phyloP scores from a whole-genome alignment of 148 eudicot species.

The Bassia scoparia region DNA sequence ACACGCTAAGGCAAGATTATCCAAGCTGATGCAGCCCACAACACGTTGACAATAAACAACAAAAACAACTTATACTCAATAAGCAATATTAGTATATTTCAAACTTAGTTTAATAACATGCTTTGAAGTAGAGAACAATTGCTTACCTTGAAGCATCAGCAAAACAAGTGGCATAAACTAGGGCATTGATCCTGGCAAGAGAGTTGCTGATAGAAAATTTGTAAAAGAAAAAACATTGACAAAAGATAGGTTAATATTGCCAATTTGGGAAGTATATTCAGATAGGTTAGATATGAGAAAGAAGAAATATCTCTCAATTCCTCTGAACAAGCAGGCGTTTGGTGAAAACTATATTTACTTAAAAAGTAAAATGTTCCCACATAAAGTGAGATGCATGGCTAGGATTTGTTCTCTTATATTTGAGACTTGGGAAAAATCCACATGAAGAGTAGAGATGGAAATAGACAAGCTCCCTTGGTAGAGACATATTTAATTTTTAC shows the following conservation, averaged over 20 bases:
- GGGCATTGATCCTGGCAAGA: constrained; percentile 77
- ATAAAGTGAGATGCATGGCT: too few relatives aligned
- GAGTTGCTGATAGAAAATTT: constrained; percentile 52
- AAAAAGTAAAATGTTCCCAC: background rate
- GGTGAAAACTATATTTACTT: background rate
- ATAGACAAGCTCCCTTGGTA: background rate
- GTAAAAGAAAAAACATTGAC: background rate
- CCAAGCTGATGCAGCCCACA: constrained; percentile 40
- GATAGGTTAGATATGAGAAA: background rate
- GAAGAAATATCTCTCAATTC: background rate
- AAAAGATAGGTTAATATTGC: background rate
- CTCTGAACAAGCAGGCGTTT: background rate
- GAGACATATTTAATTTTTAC: constrained; percentile 34
- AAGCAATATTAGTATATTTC: constrained; percentile 7
- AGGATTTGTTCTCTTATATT: too few relatives aligned
- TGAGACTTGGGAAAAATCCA: background rate
- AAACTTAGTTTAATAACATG: background rate
- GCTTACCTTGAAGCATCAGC: constrained; percentile 70
- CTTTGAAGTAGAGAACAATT: background rate
- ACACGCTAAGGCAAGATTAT: constrained; percentile 78
- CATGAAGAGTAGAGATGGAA: background rate
- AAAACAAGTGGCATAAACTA: constrained; percentile 78
- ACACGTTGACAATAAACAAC: constrained; percentile 11
- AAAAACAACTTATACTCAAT: background rate
- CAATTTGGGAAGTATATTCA: background rate